phyloP scores from a whole-genome alignment of 495 filamentous ascomycete genomes.

The Amniculicola lignicola region DNA sequence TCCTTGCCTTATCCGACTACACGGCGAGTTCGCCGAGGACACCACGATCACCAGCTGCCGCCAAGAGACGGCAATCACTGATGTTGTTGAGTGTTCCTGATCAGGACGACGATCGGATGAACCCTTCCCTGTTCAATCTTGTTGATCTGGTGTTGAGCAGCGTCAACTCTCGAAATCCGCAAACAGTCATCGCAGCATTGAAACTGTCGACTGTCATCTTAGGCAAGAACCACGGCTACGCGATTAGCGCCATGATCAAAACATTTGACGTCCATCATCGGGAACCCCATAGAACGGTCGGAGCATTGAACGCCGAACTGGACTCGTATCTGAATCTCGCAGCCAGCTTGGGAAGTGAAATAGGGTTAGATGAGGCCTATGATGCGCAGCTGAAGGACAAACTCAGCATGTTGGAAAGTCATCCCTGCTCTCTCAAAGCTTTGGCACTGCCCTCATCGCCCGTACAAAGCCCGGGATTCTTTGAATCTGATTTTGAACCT shows the following conservation, averaged over 20 bases:
- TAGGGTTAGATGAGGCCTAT: constrained; percentile 74
- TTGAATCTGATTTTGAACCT: constrained; percentile 43
- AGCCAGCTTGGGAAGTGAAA: constrained; percentile 65
- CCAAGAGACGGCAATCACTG: constrained; percentile 79
- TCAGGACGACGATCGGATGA: constrained; percentile 64
- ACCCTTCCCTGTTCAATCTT: constrained; percentile 86
- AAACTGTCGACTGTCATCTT: constrained; percentile 80
- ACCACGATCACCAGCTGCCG: constrained; percentile 57
- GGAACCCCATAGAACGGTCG: constrained; percentile 62
- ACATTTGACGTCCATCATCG: constrained; percentile 51
- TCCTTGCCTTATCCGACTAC: constrained; percentile 67
- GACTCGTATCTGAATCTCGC: constrained; percentile 70
- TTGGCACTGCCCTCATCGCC: constrained; percentile 33
- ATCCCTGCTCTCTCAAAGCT: constrained; percentile 61
- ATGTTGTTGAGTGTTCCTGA: constrained; percentile 76
- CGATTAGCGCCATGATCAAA: constrained; percentile 69
- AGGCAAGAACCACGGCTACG: constrained; percentile 81
- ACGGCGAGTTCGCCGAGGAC: constrained; percentile 33
- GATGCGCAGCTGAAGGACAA: constrained; percentile 79
- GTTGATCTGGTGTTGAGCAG: constrained; percentile 86
- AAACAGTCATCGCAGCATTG: constrained; percentile 84
- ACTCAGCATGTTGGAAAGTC: constrained; percentile 71
- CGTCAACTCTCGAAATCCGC: constrained; percentile 76
- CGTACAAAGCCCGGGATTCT: constrained; percentile 51
- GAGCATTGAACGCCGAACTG: constrained; percentile 76